A percentile compares a stretch with the other conserved stretches of the same genome.
These are phyloP conservation scores for Septoria linicola DNA, from an alignment of 2,329 filamentous ascomycete species.

Conservation along the genomic window DNA sequence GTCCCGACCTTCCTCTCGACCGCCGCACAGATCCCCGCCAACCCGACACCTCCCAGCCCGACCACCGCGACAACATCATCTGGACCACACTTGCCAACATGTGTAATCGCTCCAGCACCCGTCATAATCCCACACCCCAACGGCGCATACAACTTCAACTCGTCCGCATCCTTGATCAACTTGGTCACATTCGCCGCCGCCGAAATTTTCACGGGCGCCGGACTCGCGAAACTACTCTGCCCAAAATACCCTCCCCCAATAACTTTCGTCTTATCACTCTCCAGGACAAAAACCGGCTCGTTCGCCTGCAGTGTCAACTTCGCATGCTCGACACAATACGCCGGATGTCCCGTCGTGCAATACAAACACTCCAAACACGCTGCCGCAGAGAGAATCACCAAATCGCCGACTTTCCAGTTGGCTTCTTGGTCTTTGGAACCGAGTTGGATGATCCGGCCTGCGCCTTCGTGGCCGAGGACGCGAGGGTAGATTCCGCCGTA, in stretches of 20 bases:
- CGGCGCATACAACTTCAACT: slow-evolving; percentile 40
- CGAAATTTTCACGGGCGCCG: slow-evolving; percentile 34
- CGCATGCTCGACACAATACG: slow-evolving; percentile 48
- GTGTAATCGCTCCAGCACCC: slow-evolving; percentile 45
- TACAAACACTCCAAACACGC: slow-evolving; percentile 46
- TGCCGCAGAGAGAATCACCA: slow-evolving; percentile 46
- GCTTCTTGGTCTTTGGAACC: slow-evolving; percentile 19
- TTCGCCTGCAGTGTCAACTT: slow-evolving; percentile 33
- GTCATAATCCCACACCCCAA: slow-evolving; percentile 48
- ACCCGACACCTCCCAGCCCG: slow-evolving; percentile 45
- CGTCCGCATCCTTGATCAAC: slow-evolving; percentile 24
- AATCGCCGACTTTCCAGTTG: slow-evolving; percentile 38
- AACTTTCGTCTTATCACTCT: slow-evolving; percentile 18
- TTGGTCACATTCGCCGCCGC: slow-evolving; percentile 34
- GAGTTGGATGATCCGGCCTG: slow-evolving; percentile 24
- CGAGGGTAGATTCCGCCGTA: slow-evolving; percentile 28
- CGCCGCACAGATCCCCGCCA: slow-evolving; percentile 44
- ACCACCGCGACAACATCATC: slow-evolving; percentile 40
- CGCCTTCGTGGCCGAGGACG: slow-evolving; percentile 32
- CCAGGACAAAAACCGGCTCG: slow-evolving; percentile 27
- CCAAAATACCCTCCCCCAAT: slow-evolving; percentile 41
- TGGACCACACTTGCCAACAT: slow-evolving; percentile 35
- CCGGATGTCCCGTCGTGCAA: slow-evolving; percentile 46
- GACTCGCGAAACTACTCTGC: slow-evolving; percentile 39
- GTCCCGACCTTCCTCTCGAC: slow-evolving; percentile 32